Conservation (phyloP, 2,329 filamentous ascomycete genomes). For the Pseudogymnoascus pannorum region DNA sequence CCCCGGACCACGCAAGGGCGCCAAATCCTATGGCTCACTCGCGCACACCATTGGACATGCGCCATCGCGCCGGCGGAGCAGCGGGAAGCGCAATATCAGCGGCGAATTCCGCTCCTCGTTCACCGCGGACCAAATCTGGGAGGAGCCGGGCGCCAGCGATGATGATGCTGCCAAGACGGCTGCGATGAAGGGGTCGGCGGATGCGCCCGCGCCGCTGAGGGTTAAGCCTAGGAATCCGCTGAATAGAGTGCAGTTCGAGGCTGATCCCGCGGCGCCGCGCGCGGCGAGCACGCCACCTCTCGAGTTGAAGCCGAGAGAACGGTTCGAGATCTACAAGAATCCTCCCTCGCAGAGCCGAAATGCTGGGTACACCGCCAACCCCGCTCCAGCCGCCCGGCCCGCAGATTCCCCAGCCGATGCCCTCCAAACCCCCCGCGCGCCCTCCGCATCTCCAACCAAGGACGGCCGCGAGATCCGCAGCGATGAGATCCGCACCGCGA, state of each 20-base stretch:
- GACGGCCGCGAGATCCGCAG: slow-evolving; percentile 76
- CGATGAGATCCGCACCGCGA: slow-evolving; percentile 84
- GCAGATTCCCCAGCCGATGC: slow-evolving; percentile 27
- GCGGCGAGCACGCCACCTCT: slow-evolving; percentile 34
- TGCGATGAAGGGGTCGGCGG: slow-evolving; percentile 21
- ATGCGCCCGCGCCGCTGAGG: slow-evolving; percentile 41
- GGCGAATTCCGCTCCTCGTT: slow-evolving; percentile 58
- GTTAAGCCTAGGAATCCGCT: slow-evolving; percentile 59
- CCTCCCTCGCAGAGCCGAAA: slow-evolving; percentile 77
- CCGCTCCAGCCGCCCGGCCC: slow-evolving; percentile 28
- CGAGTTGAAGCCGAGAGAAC: slow-evolving; percentile 32
- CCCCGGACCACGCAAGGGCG: not conserved
- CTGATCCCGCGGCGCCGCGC: slow-evolving; percentile 16
- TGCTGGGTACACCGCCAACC: slow-evolving; percentile 68
- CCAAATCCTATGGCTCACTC: slow-evolving; percentile 32
- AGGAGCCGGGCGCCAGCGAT: slow-evolving; percentile 61
- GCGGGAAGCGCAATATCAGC: slow-evolving; percentile 62
- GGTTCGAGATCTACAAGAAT: slow-evolving; percentile 75
- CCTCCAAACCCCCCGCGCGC: slow-evolving; percentile 23
- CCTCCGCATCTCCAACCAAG: slow-evolving; percentile 38
- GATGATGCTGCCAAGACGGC: slow-evolving; percentile 16
- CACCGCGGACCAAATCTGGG: slow-evolving; percentile 76
- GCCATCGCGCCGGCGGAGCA: slow-evolving; percentile 50
- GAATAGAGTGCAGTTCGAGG: slow-evolving; percentile 48
- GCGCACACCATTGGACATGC: slow-evolving; percentile 38